Evolutionary conservation across 257 asterid species (phyloP).

Genomic region (Asclepias syriaca): DNA sequence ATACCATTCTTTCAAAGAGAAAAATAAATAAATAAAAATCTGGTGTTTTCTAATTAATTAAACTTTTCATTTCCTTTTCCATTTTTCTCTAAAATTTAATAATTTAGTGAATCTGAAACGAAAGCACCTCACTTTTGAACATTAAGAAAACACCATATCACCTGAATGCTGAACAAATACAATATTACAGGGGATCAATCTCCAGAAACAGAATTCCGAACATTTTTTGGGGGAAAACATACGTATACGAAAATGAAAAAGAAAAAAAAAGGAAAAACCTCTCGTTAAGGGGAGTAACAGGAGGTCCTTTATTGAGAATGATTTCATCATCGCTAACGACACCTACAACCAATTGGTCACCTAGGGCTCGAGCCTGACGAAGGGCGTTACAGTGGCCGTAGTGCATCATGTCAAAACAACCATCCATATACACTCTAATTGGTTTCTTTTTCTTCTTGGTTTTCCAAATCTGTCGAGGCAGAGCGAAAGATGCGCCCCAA

Average conservation of each 20-base stretch:
- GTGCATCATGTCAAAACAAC: conserved; percentile 99
- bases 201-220: neutral
- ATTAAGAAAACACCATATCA: neutral
- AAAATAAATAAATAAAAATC: neutral
- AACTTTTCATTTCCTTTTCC: too few species aligned
- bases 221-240: neutral
- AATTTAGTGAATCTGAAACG: neutral
- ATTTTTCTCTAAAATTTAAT: neutral
- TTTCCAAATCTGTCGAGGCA: conserved; percentile 30
- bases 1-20: neutral
- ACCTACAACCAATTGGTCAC: conserved; percentile 93
- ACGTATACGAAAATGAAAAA: neutral
- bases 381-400: conserved; percentile 98
- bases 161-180: neutral
- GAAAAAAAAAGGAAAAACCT: conserved; percentile 41
- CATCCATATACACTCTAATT: conserved; percentile 94
- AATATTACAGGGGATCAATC: neutral
- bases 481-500: conserved; percentile 47
- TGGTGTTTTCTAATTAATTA: neutral
- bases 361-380: conserved; percentile 96
- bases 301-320: conserved; percentile 85
- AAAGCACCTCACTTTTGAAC: neutral
- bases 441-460: conserved; percentile 71
- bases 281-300: conserved; percentile 87
- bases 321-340: conserved; percentile 95